Percentiles rank a stretch among this genome's conserved stretches.
These are phyloP conservation scores for Candolleomyces eurysporus DNA, from an alignment of 768 basidiomycete genomes.

Conservation along the genomic window DNA sequence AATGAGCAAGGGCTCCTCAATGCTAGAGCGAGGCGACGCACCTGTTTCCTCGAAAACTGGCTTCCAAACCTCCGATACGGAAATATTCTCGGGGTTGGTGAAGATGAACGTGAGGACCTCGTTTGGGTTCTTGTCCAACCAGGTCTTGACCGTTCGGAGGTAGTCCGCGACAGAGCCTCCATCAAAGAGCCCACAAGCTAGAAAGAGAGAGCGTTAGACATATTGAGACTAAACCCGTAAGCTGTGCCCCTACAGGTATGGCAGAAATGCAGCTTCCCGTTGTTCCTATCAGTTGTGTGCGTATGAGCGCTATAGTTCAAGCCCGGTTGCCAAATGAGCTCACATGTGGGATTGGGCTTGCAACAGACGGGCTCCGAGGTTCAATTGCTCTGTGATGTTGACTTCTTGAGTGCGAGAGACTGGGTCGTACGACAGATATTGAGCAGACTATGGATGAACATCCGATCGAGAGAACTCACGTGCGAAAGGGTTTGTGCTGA, in stretches of 20 bases:
- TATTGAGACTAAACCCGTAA: not conserved
- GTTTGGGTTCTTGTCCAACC: conserved; percentile 58
- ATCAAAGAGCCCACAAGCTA: conserved; percentile 42
- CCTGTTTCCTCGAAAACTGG: conserved; percentile 52
- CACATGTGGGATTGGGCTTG: conserved; percentile 57
- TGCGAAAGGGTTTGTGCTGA: conserved; percentile 43
- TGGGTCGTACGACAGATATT: conserved; percentile 12
- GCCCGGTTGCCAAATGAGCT: conserved; percentile 3
- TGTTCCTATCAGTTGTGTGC: conserved; percentile 15
- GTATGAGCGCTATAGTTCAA: not conserved
- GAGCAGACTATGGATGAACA: not conserved
- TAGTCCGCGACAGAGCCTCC: conserved; percentile 49
- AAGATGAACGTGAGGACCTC: conserved; percentile 63
- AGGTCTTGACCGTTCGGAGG: conserved; percentile 51
- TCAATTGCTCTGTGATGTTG: conserved; percentile 46
- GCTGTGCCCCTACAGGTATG: conserved; percentile 42
- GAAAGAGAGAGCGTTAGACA: not conserved
- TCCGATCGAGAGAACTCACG: conserved; percentile 27
- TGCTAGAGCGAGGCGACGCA: conserved; percentile 15
- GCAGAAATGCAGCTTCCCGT: conserved; percentile 59
- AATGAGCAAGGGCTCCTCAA: not conserved
- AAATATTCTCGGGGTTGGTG: conserved; percentile 59
- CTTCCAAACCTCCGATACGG: conserved; percentile 45
- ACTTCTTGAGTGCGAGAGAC: conserved; percentile 52
- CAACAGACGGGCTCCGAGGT: conserved; percentile 49